Conservation (phyloP, 2,329 filamentous ascomycete genomes). For the Neocatenulostroma microsporum region DNA sequence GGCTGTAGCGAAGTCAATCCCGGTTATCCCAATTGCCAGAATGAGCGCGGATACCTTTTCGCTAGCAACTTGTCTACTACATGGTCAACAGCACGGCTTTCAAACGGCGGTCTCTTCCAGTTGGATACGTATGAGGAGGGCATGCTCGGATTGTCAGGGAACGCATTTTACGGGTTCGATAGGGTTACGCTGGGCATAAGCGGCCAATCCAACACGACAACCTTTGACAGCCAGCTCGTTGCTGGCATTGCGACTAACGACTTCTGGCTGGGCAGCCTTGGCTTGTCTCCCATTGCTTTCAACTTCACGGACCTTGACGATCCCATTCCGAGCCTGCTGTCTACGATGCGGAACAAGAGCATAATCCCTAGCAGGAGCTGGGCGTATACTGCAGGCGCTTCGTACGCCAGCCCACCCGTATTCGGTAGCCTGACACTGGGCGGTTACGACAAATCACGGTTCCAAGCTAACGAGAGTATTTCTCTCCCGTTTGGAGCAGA, state of each 20-base stretch:
- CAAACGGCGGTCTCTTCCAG: constrained; percentile 26
- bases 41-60: constrained; percentile 23
- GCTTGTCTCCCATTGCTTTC: constrained; percentile 25
- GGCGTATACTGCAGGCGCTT: not conserved
- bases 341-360: not conserved
- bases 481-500: constrained; percentile 51
- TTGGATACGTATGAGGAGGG: constrained; percentile 17
- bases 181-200: constrained; percentile 28
- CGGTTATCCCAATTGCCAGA: constrained; percentile 22
- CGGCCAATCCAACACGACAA: constrained; percentile 16
- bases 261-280: constrained; percentile 28
- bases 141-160: constrained; percentile 2
- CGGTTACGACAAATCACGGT: constrained; percentile 5
- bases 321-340: constrained; percentile 12
- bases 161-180: constrained; percentile 29
- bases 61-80: constrained; percentile 26
- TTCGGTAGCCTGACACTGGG: constrained; percentile 16
- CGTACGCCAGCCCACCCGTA: constrained; percentile 12
- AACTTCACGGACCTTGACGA: constrained; percentile 28
- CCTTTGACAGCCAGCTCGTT: constrained; percentile 19
- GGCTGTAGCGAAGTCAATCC: constrained; percentile 19
- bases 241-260: constrained; percentile 27
- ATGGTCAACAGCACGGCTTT: constrained; percentile 28
- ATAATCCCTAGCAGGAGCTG: not conserved
- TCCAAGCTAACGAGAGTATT: constrained; percentile 31